Percentiles rank a stretch among this genome's conserved stretches.
phyloP scores from a whole-genome alignment of 306 rosid genomes.

The Cucumis hystrix region DNA sequence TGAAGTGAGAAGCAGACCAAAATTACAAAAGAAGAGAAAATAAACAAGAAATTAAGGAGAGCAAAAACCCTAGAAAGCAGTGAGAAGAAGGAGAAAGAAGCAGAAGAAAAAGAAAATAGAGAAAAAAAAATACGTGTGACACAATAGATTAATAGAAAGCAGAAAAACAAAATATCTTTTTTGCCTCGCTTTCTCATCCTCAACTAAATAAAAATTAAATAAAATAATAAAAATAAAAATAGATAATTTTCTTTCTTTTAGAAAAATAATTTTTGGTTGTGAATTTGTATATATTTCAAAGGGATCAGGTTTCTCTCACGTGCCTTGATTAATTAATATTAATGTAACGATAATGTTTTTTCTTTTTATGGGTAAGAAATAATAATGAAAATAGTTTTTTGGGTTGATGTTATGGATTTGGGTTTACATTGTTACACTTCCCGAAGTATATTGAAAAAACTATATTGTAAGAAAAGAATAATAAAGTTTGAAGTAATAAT shows the following conservation, averaged over 20 bases:
- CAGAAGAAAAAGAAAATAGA: background rate
- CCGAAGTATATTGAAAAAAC: background rate
- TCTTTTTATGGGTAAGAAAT: no score
- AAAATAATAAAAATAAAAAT: background rate
- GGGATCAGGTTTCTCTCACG: background rate
- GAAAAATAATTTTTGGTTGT: background rate
- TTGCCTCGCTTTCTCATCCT: slow-evolving; percentile 1
- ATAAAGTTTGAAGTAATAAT: background rate
- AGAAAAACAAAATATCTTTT: background rate
- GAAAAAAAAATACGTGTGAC: background rate
- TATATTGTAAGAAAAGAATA: background rate
- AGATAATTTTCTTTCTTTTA: background rate
- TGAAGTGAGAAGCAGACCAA: background rate
- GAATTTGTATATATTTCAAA: background rate
- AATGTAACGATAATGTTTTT: background rate
- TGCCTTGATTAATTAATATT: background rate
- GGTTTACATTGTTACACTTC: background rate
- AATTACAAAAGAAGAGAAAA: background rate
- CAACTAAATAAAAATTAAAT: background rate
- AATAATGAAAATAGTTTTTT: no score
- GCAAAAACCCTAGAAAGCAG: slow-evolving; percentile 13
- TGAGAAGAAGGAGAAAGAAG: background rate
- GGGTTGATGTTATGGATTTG: background rate
- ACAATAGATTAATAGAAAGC: background rate
- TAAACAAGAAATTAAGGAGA: slow-evolving; percentile 2